Conservation (phyloP, 805 yeast genomes). For the Nematodospora valgi region DNA sequence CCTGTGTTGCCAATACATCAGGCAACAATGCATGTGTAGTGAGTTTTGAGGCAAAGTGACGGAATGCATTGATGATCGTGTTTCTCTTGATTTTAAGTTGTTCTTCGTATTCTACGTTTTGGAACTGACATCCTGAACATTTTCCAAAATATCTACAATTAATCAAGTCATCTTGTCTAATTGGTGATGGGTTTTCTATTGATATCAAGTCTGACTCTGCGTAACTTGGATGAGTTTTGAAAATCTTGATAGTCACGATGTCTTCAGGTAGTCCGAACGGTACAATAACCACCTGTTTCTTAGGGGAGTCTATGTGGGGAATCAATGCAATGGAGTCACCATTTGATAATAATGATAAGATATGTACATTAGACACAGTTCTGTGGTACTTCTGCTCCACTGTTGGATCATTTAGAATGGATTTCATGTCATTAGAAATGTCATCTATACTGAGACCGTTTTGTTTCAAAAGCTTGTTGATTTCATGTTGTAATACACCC, state of each 20-base stretch:
- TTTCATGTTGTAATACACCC: slow-evolving; percentile 76
- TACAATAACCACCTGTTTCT: slow-evolving; percentile 62
- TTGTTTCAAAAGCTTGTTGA: slow-evolving; percentile 51
- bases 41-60: slow-evolving; percentile 65
- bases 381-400: slow-evolving; percentile 54
- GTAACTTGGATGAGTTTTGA: slow-evolving; percentile 71
- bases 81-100: slow-evolving; percentile 64
- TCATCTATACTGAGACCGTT: slow-evolving; percentile 42
- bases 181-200: slow-evolving; percentile 33
- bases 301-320: slow-evolving; percentile 30
- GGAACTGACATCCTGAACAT: slow-evolving; percentile 95
- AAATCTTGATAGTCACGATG: slow-evolving; percentile 61
- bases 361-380: slow-evolving; percentile 51
- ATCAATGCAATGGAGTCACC: slow-evolving; percentile 86
- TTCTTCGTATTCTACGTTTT: slow-evolving; percentile 65
- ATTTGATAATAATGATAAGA: slow-evolving; percentile 62
- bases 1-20: slow-evolving; percentile 55
- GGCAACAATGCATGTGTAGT: slow-evolving; percentile 48
- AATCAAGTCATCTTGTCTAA: slow-evolving; percentile 55
- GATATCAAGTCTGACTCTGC: slow-evolving; percentile 71
- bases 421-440: slow-evolving; percentile 62
- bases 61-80: slow-evolving; percentile 79
- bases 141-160: slow-evolving; percentile 83
- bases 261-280: slow-evolving; percentile 94
- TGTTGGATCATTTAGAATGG: slow-evolving; percentile 57